These are phyloP conservation scores for Fusarium secorum DNA, from an alignment of 2,329 filamentous ascomycete species.

Conservation along the genomic window DNA sequence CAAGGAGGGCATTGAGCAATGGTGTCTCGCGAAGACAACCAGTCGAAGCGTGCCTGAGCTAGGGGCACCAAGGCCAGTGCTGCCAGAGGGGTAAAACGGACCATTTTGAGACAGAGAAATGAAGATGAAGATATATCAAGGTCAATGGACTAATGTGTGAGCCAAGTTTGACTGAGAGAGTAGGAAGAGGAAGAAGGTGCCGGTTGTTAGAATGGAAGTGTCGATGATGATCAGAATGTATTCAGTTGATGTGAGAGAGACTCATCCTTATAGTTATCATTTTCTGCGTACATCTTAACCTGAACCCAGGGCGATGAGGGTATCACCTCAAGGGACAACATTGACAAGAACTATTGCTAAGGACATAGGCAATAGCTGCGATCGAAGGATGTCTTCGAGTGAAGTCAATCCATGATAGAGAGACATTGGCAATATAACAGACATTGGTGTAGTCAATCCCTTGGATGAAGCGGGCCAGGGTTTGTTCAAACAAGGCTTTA, in stretches of 20 bases:
- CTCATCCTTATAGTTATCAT: slow-evolving; percentile 27
- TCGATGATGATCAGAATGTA: slow-evolving; percentile 7
- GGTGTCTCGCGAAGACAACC: slow-evolving; percentile 27
- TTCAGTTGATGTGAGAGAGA: neutral
- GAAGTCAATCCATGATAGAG: neutral
- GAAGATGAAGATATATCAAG: neutral
- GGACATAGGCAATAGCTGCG: neutral
- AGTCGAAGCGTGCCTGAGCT: slow-evolving; percentile 40
- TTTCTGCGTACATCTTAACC: neutral
- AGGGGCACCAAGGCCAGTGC: slow-evolving; percentile 40
- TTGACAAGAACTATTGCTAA: slow-evolving; percentile 8
- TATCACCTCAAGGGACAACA: slow-evolving; percentile 4
- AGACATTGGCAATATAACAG: slow-evolving; percentile 16
- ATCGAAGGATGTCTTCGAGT: neutral
- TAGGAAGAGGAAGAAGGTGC: neutral
- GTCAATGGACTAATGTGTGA: neutral
- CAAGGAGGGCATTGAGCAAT: slow-evolving; percentile 45
- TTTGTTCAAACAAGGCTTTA: neutral
- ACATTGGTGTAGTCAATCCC: neutral
- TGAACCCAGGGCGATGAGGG: neutral
- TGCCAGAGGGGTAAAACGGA: slow-evolving; percentile 38
- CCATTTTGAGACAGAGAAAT: slow-evolving; percentile 32
- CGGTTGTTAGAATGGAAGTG: neutral
- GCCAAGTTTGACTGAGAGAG: neutral
- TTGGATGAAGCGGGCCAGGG: slow-evolving; percentile 9